These are phyloP conservation scores for Fusarium anthophilum DNA, from an alignment of 2,329 filamentous ascomycete genomes.

Conservation along the genomic window DNA sequence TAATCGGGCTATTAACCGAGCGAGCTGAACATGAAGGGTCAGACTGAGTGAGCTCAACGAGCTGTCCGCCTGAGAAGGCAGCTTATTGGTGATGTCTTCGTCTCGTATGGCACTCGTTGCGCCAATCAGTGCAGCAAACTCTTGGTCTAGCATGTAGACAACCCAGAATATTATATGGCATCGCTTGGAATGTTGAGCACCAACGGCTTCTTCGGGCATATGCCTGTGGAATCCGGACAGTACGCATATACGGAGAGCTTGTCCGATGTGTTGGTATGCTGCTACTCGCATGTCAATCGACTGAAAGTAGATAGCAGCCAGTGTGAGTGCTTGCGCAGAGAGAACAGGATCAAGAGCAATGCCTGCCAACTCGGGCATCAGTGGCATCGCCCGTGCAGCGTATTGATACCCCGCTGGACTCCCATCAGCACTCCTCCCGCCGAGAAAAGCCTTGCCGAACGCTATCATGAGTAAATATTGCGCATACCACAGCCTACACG, in stretches of 20 bases:
- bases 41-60: constrained; percentile 40
- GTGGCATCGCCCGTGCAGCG: constrained; percentile 50
- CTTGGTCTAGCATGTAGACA: constrained; percentile 44
- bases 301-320: constrained; percentile 52
- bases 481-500: constrained; percentile 44
- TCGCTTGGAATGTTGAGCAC: constrained; percentile 37
- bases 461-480: constrained; percentile 47
- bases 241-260: constrained; percentile 46
- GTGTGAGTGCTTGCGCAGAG: constrained; percentile 43
- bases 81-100: constrained; percentile 44
- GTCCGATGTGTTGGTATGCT: constrained; percentile 51
- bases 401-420: constrained; percentile 51
- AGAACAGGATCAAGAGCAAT: constrained; percentile 36
- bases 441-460: constrained; percentile 46
- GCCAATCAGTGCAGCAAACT: constrained; percentile 42
- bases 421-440: constrained; percentile 37
- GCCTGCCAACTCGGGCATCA: constrained; percentile 48
- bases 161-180: constrained; percentile 46
- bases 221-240: constrained; percentile 45
- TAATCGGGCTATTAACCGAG: constrained; percentile 38
- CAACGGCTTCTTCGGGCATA: constrained; percentile 35
- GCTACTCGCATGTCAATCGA: constrained; percentile 52
- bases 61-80: constrained; percentile 42
- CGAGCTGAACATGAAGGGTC: constrained; percentile 41
- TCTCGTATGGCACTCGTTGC: constrained; percentile 43